Conservation (phyloP, 169 alveolate genomes). For the Eimeria necatrix region DNA sequence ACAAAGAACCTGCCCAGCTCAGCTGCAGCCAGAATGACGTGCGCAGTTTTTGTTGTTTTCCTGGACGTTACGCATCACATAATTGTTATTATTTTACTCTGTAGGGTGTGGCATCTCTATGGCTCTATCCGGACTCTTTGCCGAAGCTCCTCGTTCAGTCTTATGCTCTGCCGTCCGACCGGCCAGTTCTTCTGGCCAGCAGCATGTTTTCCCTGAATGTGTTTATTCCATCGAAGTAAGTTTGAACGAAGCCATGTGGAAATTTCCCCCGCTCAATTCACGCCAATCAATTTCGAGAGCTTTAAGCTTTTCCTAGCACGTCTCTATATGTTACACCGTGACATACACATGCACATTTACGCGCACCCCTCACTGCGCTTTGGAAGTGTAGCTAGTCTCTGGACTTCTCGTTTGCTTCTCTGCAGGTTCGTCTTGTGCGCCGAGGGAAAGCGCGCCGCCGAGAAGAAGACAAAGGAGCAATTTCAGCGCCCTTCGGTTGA, state of each 20-base stretch:
- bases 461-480: conserved; percentile 80
- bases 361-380: too few species aligned
- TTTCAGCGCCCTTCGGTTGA: conserved; percentile 75
- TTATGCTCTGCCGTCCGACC: conserved; percentile 72
- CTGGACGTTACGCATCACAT: too few species aligned
- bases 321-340: too few species aligned
- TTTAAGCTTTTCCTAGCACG: too few species aligned
- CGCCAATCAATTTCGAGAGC: too few species aligned
- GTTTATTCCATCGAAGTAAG: conserved; percentile 83
- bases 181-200: conserved; percentile 54
- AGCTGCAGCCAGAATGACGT: too few species aligned
- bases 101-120: conserved; percentile 49
- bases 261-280: too few species aligned
- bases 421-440: conserved; percentile 78
- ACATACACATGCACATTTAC: too few species aligned
- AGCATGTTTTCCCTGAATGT: conserved; percentile 81
- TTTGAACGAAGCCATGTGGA: background rate
- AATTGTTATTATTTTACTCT: background rate
- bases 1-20: too few species aligned
- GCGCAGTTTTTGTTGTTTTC: too few species aligned
- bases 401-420: background rate
- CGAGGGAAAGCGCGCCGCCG: conserved; percentile 80
- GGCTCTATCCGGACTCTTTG: conserved; percentile 76
- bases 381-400: too few species aligned
- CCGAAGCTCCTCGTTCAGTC: conserved; percentile 77